Conservation (phyloP, 306 rosid species). For the Gleditsia sinensis region DNA sequence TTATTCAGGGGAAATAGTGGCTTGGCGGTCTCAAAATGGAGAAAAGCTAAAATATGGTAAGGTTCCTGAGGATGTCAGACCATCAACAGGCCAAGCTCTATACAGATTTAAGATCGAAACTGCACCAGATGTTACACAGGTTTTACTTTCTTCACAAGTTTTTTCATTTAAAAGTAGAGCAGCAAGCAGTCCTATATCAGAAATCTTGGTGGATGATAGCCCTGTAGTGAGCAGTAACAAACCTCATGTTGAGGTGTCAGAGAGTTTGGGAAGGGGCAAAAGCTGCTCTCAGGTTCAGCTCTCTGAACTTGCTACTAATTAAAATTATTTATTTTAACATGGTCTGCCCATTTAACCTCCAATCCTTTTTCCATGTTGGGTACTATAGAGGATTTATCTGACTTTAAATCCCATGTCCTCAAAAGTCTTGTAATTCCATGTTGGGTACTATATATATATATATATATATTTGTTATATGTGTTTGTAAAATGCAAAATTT, state of each 20-base stretch:
- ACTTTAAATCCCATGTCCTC: neutral
- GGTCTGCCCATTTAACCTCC: neutral
- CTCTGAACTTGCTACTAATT: slow-evolving; percentile 20
- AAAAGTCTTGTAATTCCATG: slow-evolving; percentile 26
- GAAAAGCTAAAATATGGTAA: slow-evolving; percentile 90
- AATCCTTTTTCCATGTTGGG: neutral
- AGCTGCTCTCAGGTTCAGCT: slow-evolving; percentile 67
- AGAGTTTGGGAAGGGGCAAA: slow-evolving; percentile 58
- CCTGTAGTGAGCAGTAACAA: slow-evolving; percentile 33
- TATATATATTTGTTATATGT: too few species aligned
- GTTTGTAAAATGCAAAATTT: neutral
- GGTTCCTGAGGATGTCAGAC: slow-evolving; percentile 83
- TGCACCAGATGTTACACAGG: slow-evolving; percentile 54
- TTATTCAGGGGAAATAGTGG: slow-evolving; percentile 93
- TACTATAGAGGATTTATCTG: slow-evolving; percentile 13
- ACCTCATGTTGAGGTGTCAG: slow-evolving; percentile 43
- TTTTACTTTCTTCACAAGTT: slow-evolving; percentile 84
- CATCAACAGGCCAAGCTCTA: slow-evolving; percentile 90
- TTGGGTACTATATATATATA: too few species aligned
- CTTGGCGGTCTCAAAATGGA: slow-evolving; percentile 93
- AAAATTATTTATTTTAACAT: neutral
- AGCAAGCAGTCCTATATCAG: slow-evolving; percentile 49
- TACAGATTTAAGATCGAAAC: slow-evolving; percentile 87
- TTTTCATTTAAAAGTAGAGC: slow-evolving; percentile 83
- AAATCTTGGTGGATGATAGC: slow-evolving; percentile 45